Percentiles rank a stretch among this genome's conserved stretches.
Conservation (phyloP, 2,329 filamentous ascomycete species). For the Drechmeria coniospora region DNA sequence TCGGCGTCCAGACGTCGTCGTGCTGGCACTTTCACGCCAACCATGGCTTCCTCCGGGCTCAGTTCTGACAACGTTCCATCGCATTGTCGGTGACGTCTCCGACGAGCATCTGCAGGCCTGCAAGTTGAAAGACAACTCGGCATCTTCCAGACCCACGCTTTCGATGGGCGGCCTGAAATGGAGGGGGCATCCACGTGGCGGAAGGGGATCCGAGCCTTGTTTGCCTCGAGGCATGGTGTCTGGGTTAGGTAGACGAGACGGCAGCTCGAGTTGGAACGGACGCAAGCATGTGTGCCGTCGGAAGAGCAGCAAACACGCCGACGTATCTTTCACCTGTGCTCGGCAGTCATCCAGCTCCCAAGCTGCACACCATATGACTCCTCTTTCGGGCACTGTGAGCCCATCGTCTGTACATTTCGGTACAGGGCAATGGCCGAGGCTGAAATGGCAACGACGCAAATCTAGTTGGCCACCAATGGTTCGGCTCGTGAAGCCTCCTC, state of each 20-base stretch:
- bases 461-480: no score
- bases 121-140: conserved; percentile 5
- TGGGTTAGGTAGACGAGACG: background rate
- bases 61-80: conserved; percentile 4
- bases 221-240: conserved; percentile 3
- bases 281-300: no score
- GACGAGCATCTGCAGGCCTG: conserved; percentile 2
- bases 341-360: no score
- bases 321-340: no score
- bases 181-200: background rate
- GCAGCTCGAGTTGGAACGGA: no score
- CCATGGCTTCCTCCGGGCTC: conserved; percentile 3
- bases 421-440: no score
- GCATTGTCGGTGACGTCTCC: conserved; percentile 1
- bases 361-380: no score
- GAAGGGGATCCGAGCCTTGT: conserved; percentile 1
- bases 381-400: no score
- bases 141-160: conserved; percentile 3
- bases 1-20: conserved; percentile 5
- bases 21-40: conserved; percentile 5
- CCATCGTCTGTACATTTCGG: no score
- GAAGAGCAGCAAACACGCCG: no score
- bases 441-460: no score
- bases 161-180: conserved; percentile 1
- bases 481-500: no score